Conservation (phyloP, 2,329 filamentous ascomycete genomes). For the Didymella keratinophila region DNA sequence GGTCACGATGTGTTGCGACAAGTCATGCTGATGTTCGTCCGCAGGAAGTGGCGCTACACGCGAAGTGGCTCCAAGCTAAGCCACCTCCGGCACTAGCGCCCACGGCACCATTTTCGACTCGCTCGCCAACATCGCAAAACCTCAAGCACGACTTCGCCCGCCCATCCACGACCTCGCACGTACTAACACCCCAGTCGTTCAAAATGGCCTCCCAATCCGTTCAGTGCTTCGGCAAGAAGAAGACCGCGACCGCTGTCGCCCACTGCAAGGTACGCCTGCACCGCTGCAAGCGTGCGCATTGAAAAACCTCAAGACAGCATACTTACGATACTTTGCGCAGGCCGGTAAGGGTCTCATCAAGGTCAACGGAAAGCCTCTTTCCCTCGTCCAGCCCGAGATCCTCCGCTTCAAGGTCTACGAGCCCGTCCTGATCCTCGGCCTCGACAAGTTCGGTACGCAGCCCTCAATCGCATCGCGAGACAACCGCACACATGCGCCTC, state of each 20-base stretch:
- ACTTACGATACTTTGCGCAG: slow-evolving; percentile 52
- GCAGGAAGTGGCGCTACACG: slow-evolving; percentile 4
- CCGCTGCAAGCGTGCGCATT: slow-evolving; percentile 29
- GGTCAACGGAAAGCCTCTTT: slow-evolving; percentile 97
- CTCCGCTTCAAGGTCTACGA: slow-evolving; percentile 99
- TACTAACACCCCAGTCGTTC: slow-evolving; percentile 46
- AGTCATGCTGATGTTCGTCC: not conserved
- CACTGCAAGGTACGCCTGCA: slow-evolving; percentile 80
- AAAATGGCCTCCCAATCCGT: slow-evolving; percentile 57
- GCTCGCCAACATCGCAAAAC: slow-evolving; percentile 24
- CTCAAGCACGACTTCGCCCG: slow-evolving; percentile 28
- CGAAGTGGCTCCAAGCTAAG: slow-evolving; percentile 2
- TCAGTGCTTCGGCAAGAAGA: slow-evolving; percentile 97
- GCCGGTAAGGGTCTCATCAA: slow-evolving; percentile 90
- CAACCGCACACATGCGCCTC: not conserved
- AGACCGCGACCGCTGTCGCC: slow-evolving; percentile 75
- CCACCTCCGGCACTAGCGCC: slow-evolving; percentile 13
- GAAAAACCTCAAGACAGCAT: slow-evolving; percentile 21
- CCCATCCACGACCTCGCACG: slow-evolving; percentile 43
- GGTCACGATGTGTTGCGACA: slow-evolving; percentile 2
- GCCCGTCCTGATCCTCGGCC: slow-evolving; percentile 93
- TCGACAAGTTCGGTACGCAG: slow-evolving; percentile 85
- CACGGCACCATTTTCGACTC: slow-evolving; percentile 31
- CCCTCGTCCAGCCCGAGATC: slow-evolving; percentile 93
- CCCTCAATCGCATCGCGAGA: not conserved